Base-by-base conservation (phyloP, 768 basidiomycete species). In the Sutorius australiensis region DNA sequence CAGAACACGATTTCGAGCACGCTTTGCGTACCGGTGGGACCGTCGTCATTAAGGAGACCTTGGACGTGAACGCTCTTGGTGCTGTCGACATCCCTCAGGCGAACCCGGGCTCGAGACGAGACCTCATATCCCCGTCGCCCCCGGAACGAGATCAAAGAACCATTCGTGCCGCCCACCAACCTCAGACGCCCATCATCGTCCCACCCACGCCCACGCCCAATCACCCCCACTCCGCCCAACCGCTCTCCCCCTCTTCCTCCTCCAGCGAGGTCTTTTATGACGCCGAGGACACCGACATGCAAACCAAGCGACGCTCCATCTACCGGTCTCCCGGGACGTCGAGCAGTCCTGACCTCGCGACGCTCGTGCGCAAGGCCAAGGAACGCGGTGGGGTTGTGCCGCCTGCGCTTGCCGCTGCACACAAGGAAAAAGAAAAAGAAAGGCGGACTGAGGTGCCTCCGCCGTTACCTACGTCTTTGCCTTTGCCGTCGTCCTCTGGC, bases 281-380 rank as follows among this genome's bases (percentile, higher is more conserved):
- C 69, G 76, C 79, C 33, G 83, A 86, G 55, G 84, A 87, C 65
- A 61, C 69, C 10, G 86, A 87, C 61, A 78, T 81, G 62, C 83
- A 86, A 62, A 82, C 80, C 8, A 89, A 89, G 67, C 80, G 91
- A 41, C 81, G 91, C 46, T 90, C 88, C 57, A 82, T 97, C 74
- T 94, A 93, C 67, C 79, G 94, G 52, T 87, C 89, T 17, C 79
- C 89, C 11, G 94, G 92, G 39, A 95, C 92, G 8, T 88, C 92
- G 32, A 91, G 89, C 61, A 92, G 88, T 65, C 95, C 94, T 27
- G 94, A 98, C 71, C 77, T 97, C 19, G 91, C 91, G 5, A 93
- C 91, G 10, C 77, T 97, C 48, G 69, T 94, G 48, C 79, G 86
- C 56, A 94, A 93, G 71, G 87, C 89, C 14, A 91, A 86, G 70